Evolutionary conservation across 257 asterid species (phyloP), one percentile per base, ranked within the genome.

Genomic region (Eucommia ulmoides): DNA sequence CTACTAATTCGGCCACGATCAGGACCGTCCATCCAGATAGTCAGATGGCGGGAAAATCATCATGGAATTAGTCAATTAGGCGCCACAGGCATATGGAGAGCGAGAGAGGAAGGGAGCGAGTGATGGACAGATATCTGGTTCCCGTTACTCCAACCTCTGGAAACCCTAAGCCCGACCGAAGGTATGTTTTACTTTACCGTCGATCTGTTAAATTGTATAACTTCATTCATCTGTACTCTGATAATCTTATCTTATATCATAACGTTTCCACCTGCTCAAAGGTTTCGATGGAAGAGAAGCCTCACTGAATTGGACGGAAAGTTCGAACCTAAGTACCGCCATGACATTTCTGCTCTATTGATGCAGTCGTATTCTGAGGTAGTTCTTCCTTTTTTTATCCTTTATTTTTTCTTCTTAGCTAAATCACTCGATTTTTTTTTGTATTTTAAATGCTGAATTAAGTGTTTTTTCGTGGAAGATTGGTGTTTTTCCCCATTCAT

Each of bases 331-430:
- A 67, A 53, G 45, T 82, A 70, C 49, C 84, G 84, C 48, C 97
- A 78, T 47, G 47, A 66, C 45, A 61, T 71, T 18, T 73, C 72
- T 45, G 54, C 47, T 20, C 85, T 84, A 45, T 56, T 76, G 5
- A 63, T 78, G 66, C 75, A 73, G 19, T 89, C 97, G 5, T 89
- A 84, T 63, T 78, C 82, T 20, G 78, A 74, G 83, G 97, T 82
- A 23, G 59, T 54, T 50, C 20, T 23, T n/a, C 16, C 9, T 20
- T 45, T 50, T 22, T 41, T 3, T 48, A 15, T 9, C 7, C 7
- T 29, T 20, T 14, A 18, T 12, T 19, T 17, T 8, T 17, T 3
- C 47, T 44, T 18, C 21, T 55, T 20, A 0, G 1, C 23, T 19
- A 12, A 2, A 3, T 22, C 20, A 15, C 24, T 24, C 1, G 9